phyloP scores from a whole-genome alignment of 2,329 filamentous ascomycete genomes.

The Sarocladiaceae sp. region DNA sequence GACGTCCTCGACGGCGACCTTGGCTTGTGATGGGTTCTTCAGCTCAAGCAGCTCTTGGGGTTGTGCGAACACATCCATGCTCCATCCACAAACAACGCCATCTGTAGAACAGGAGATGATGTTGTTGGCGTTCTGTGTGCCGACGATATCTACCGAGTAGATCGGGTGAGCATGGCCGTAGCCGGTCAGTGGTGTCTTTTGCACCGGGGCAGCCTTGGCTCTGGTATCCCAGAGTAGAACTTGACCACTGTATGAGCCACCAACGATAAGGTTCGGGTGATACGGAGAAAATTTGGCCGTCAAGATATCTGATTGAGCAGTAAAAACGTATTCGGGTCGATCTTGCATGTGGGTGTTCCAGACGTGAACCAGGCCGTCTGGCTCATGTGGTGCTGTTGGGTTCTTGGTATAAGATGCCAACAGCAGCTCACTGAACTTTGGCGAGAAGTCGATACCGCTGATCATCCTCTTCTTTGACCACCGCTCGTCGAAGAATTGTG shows the following conservation, averaged over 20 bases:
- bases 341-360: conserved; percentile 97
- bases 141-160: conserved; percentile 91
- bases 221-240: conserved; percentile 96
- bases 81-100: conserved; percentile 94
- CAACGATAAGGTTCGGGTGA: conserved; percentile 91
- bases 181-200: conserved; percentile 92
- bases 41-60: conserved; percentile 92
- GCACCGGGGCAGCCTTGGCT: conserved; percentile 79
- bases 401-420: conserved; percentile 97
- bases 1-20: conserved; percentile 75
- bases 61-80: conserved; percentile 94
- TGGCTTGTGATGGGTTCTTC: conserved; percentile 75
- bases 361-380: conserved; percentile 86
- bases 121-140: conserved; percentile 97
- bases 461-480: conserved; percentile 99
- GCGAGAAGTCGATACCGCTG: conserved; percentile 89
- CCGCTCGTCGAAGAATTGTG: conserved; percentile 89
- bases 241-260: conserved; percentile 93
- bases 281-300: conserved; percentile 98
- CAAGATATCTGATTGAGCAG: conserved; percentile 90
- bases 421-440: conserved; percentile 88
- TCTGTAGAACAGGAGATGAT: conserved; percentile 97
- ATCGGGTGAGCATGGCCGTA: conserved; percentile 95
- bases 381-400: conserved; percentile 86
- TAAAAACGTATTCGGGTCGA: conserved; percentile 92